A percentile compares a stretch with the other conserved stretches of the same genome.
Evolutionary conservation across 345 rosid genomes (phyloP).

Genomic region (Dovyalis caffra): DNA sequence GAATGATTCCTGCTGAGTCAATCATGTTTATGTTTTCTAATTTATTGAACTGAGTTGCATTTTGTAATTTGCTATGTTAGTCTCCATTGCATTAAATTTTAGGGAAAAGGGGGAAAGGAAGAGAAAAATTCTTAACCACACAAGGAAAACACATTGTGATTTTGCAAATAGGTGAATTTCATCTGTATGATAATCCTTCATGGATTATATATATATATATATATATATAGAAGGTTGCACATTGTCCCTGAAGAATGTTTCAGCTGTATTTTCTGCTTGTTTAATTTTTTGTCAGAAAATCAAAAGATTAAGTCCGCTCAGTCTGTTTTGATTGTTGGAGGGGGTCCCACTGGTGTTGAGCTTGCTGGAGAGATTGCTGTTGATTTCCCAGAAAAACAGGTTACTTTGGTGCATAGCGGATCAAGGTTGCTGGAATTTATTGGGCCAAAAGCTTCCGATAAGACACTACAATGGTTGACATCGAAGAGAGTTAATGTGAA

Average conservation of each 20-base stretch:
- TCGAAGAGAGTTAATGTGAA: slow-evolving; percentile 71
- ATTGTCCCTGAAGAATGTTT: background rate
- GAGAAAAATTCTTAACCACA: background rate
- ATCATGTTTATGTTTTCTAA: too few species aligned
- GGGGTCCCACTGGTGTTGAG: slow-evolving; percentile 94
- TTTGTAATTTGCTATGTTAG: background rate
- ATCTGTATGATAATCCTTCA: background rate
- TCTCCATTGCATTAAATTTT: background rate
- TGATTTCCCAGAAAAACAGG: slow-evolving; percentile 75
- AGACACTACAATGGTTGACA: slow-evolving; percentile 65
- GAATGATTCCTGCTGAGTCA: too few species aligned
- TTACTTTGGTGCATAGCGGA: slow-evolving; percentile 76
- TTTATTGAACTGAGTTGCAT: too few species aligned
- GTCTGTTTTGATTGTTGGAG: slow-evolving; percentile 82
- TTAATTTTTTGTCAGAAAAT: slow-evolving; percentile 42
- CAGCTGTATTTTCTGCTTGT: background rate
- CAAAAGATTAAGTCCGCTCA: slow-evolving; percentile 69
- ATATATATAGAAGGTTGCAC: too few species aligned
- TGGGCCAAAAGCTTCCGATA: slow-evolving; percentile 65
- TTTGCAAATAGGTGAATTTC: background rate
- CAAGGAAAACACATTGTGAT: background rate
- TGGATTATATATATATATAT: too few species aligned
- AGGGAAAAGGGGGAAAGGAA: background rate
- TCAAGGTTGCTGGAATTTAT: slow-evolving; percentile 77
- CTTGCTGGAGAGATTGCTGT: slow-evolving; percentile 85